Evolutionary conservation across 768 basidiomycete genomes (phyloP), one percentile per base, ranked within the genome.

Genomic region (Termitomyces eurrhizus): DNA sequence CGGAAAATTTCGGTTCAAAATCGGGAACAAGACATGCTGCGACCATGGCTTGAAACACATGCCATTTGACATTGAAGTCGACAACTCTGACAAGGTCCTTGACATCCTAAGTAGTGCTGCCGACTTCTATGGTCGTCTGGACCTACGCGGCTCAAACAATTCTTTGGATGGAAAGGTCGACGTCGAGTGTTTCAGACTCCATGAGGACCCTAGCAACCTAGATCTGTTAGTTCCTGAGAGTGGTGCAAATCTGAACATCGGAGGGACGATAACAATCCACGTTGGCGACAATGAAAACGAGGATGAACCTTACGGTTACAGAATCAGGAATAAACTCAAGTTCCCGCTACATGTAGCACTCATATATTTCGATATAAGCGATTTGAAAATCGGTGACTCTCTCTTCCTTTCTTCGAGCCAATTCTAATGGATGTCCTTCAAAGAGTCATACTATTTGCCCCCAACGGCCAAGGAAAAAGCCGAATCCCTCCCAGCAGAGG

Each of bases 361-460:
- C 21, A 26, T 60, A n/a, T 60, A 55, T 9, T 60, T 60, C 13
- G 53, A 54, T 24, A 26, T 50, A 3, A 55, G 53, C 36, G 21
- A 60, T 26, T n/a, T 55, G 6, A 41, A 26, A 24, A 60, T 60
- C 24, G 37, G 59, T 60, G 14, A 52, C 9, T 59, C 6, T 11
- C 46, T n/a, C 44, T 11, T 33, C 16, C 11, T 14, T 56, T 4
- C 8, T 46, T 4, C 2, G 2, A 9, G 4, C 5, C 55, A 8
- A 32, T 36, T 11, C 21, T 33, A 4, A 56, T 44, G 0, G 2
- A 56, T 4, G 18, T 11, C 4, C 16, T 24, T 6, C 21, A 12
- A 21, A 56, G 44, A 24, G 16, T 2, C 12, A 7, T 46, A 56
- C 33, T 46, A 26, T 56, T 13, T 16, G 14, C 44, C 39, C 8